These are phyloP conservation scores for Hawksworthiomyces lignivorus DNA, from an alignment of 2,329 filamentous ascomycete genomes.

Conservation along the genomic window DNA sequence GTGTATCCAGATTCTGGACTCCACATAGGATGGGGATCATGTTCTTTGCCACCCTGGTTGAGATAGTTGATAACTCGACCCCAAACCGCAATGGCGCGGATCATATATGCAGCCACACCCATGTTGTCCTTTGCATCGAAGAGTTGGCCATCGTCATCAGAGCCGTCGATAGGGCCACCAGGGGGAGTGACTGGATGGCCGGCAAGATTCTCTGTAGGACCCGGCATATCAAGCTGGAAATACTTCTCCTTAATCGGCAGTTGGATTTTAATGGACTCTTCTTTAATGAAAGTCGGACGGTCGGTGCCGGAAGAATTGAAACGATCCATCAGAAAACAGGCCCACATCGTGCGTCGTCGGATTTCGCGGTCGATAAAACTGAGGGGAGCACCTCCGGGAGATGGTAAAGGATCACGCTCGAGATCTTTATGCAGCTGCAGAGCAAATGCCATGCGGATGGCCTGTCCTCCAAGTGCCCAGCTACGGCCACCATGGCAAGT, in stretches of 20 bases:
- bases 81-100: conserved; percentile 80
- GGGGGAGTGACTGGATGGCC: conserved; percentile 34
- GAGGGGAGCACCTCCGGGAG: conserved; percentile 55
- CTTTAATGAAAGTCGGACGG: conserved; percentile 81
- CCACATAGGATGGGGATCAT: conserved; percentile 74
- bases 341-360: conserved; percentile 91
- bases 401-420: conserved; percentile 67
- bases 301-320: conserved; percentile 96
- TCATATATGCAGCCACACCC: conserved; percentile 87
- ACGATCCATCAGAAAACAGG: conserved; percentile 93
- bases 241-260: conserved; percentile 84
- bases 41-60: conserved; percentile 79
- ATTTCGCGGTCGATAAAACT: conserved; percentile 94
- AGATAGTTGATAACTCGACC: conserved; percentile 83
- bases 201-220: conserved; percentile 73
- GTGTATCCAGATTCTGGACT: conserved; percentile 69
- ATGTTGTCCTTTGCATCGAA: conserved; percentile 72
- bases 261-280: conserved; percentile 82
- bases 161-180: conserved; percentile 43
- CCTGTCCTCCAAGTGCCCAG: conserved; percentile 93
- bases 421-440: conserved; percentile 88
- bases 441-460: conserved; percentile 94
- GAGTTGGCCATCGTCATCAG: conserved; percentile 55
- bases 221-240: conserved; percentile 86
- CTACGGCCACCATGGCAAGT: conserved; percentile 93